These are phyloP conservation scores for Chytridiales sp. DNA, from an alignment of 371 early-diverging fungal species.

Conservation along the genomic window DNA sequence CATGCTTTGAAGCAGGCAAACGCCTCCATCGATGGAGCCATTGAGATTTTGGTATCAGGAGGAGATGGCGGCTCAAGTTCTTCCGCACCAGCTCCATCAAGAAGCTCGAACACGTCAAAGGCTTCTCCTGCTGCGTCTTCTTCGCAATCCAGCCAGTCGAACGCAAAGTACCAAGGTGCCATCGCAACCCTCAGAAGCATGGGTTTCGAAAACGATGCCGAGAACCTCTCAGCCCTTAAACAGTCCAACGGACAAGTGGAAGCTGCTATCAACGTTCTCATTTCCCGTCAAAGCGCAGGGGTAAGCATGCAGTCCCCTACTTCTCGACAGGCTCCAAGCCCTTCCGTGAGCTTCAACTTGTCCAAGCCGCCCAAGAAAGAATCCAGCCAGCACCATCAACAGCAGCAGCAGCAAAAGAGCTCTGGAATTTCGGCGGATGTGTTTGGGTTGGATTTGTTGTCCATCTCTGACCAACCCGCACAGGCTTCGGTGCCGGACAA, in stretches of 20 bases:
- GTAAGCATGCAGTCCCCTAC: not conserved
- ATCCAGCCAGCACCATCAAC: not conserved
- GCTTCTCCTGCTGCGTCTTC: conserved; percentile 5
- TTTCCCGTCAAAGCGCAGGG: conserved; percentile 27
- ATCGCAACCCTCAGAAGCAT: conserved; percentile 36
- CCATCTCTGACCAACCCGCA: not conserved
- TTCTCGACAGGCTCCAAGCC: not conserved
- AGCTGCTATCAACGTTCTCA: conserved; percentile 67
- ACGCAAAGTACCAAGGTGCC: conserved; percentile 35
- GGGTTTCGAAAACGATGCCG: conserved; percentile 55
- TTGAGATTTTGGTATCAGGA: conserved; percentile 64
- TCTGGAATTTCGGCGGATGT: not conserved
- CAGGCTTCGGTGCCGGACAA: not conserved
- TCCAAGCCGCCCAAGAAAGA: not conserved
- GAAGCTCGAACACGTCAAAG: conserved; percentile 31
- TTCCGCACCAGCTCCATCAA: not conserved
- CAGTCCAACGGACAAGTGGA: conserved; percentile 66
- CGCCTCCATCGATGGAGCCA: conserved; percentile 70
- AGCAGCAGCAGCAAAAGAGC: not conserved
- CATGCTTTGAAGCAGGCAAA: conserved; percentile 52
- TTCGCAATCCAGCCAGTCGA: not conserved
- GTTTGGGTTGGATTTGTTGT: conserved; percentile 13
- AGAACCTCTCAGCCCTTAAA: conserved; percentile 24
- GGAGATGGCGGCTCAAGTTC: no score
- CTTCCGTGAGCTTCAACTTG: not conserved